Percentiles rank a stretch among this genome's conserved stretches.
phyloP scores from a whole-genome alignment of 176 grass and related monocot genomes.

The Zea luxurians region DNA sequence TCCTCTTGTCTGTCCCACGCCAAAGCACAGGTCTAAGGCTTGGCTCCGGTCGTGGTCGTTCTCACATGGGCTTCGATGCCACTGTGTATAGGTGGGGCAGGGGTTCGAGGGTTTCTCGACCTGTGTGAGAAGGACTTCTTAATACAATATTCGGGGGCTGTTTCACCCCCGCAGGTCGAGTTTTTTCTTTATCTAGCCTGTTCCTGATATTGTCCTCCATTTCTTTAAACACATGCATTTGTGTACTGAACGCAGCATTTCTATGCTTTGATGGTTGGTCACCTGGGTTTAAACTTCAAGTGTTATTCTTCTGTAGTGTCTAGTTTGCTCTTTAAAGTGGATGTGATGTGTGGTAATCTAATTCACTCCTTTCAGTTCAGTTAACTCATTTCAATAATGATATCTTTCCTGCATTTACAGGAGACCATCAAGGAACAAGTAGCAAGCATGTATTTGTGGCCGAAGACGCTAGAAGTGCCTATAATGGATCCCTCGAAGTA shows the following conservation, averaged over 20 bases:
- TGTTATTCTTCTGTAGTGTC: background rate
- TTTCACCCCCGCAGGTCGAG: too few relatives aligned
- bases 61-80: too few relatives aligned
- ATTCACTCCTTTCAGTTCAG: constrained; percentile 17
- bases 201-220: background rate
- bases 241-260: constrained; percentile 5
- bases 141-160: too few relatives aligned
- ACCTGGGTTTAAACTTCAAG: background rate
- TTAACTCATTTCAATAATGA: constrained; percentile 33
- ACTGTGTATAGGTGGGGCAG: too few relatives aligned
- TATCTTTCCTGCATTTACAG: constrained; percentile 50
- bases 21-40: too few relatives aligned
- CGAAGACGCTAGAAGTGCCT: constrained; percentile 83
- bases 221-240: background rate
- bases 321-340: constrained; percentile 4
- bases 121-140: too few relatives aligned
- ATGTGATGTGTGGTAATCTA: background rate
- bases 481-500: constrained; percentile 89
- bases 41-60: too few relatives aligned
- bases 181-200: background rate
- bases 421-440: constrained; percentile 97
- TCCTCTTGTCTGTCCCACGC: too few relatives aligned
- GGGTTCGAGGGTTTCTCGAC: too few relatives aligned
- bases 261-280: constrained; percentile 8
- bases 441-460: constrained; percentile 93